phyloP scores from a whole-genome alignment of 2,329 filamentous ascomycete genomes.

The Zymoseptoria brevis region DNA sequence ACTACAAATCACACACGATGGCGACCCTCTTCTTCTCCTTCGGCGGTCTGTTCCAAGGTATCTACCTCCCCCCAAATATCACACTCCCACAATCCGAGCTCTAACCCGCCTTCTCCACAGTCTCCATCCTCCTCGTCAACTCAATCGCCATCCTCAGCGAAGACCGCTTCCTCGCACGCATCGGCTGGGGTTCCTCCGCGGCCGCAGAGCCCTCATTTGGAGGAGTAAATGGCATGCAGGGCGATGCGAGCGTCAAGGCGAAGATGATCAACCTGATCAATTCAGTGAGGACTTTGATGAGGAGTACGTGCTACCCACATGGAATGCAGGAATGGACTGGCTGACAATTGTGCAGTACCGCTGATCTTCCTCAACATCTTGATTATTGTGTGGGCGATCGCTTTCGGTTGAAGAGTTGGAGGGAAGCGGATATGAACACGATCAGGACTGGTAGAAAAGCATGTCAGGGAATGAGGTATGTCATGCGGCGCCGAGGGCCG shows the following conservation, averaged over 20 bases:
- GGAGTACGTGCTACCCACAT: too few species aligned
- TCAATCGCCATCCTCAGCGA: constrained; percentile 89
- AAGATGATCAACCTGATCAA: constrained; percentile 86
- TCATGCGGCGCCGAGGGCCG: background rate
- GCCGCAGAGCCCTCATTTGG: constrained; percentile 70
- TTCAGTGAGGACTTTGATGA: constrained; percentile 83
- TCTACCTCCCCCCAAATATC: constrained; percentile 6
- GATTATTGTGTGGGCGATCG: constrained; percentile 58
- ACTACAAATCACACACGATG: constrained; percentile 10
- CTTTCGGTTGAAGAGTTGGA: constrained; percentile 24
- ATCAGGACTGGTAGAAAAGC: background rate
- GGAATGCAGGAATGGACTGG: too few species aligned
- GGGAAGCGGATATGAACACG: background rate
- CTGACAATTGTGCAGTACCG: too few species aligned
- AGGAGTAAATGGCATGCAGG: constrained; percentile 58
- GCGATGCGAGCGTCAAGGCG: constrained; percentile 72
- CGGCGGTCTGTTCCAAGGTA: constrained; percentile 67
- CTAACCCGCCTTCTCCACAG: constrained; percentile 38
- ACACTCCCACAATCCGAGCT: constrained; percentile 1
- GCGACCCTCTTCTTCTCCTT: constrained; percentile 56
- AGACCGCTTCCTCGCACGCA: constrained; percentile 84
- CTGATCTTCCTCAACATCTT: constrained; percentile 75
- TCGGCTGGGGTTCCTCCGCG: constrained; percentile 65
- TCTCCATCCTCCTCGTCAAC: constrained; percentile 82
- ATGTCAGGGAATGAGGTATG: background rate